Evolutionary conservation across 2,329 filamentous ascomycete species (phyloP).

Genomic region (Colletotrichum siamense): DNA sequence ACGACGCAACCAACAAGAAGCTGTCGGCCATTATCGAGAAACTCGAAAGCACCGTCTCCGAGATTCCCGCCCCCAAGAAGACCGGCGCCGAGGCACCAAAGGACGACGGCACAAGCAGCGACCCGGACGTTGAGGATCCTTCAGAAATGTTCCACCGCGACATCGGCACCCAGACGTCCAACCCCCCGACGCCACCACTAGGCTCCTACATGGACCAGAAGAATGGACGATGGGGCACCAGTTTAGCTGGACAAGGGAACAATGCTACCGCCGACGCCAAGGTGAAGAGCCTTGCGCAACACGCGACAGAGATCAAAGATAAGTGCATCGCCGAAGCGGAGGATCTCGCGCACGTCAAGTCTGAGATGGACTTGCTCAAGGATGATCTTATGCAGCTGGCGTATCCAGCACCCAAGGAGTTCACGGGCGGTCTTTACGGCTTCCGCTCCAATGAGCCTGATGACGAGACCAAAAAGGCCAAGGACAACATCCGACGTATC

Average conservation of each 20-base stretch:
- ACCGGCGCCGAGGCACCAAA: constrained; percentile 12
- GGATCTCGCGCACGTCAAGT: constrained; percentile 56
- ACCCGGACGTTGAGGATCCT: constrained; percentile 64
- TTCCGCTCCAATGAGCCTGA: constrained; percentile 56
- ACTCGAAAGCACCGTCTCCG: constrained; percentile 65
- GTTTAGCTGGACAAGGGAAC: neutral
- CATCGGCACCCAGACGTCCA: constrained; percentile 77
- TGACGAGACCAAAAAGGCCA: constrained; percentile 76
- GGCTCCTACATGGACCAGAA: neutral
- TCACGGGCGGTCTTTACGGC: constrained; percentile 45
- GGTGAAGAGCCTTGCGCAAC: constrained; percentile 47
- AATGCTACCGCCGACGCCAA: constrained; percentile 37
- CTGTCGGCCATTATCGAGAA: constrained; percentile 52
- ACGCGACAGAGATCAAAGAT: constrained; percentile 47
- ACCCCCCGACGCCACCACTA: constrained; percentile 24
- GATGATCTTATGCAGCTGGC: constrained; percentile 70
- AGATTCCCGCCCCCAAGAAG: constrained; percentile 59
- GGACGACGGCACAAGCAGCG: constrained; percentile 29
- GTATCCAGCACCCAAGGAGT: constrained; percentile 49
- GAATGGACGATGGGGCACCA: neutral
- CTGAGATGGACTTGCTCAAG: constrained; percentile 61
- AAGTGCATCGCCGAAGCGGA: constrained; percentile 50
- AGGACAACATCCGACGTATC: constrained; percentile 77
- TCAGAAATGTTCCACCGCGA: constrained; percentile 84
- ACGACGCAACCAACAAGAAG: constrained; percentile 50